Evolutionary conservation across 208 protist genomes (phyloP), one percentile per base, ranked within the genome.

Genomic region (Leishmania tropica): DNA sequence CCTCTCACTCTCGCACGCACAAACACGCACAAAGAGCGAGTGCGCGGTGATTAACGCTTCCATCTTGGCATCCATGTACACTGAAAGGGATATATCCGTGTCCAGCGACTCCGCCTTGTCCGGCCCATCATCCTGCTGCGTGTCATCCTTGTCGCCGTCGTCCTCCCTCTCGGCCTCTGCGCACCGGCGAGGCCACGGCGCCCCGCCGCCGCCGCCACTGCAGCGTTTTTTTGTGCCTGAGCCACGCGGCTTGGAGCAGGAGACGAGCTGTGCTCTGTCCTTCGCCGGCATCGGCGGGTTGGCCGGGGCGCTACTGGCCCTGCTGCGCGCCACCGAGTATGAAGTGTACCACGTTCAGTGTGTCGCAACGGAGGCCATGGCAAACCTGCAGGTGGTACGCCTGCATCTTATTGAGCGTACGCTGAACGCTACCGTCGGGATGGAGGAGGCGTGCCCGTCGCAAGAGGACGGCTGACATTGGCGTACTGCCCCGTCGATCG

Each of bases 341-440:
- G 67, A 62, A n/a, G 17, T 58, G 7, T 76, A 79, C 54, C 45
- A 45, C 51, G 48, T 72, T 48, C 77, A 70, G 40, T 75, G 64
- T 60, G 80, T 71, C 17, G 80, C 75, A 28, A 79, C 80, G n/a
- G 77, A 76, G 53, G 75, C 75, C 4, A 75, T 79, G 80, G 53
- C 64, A 56, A 48, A 48, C 24, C 37, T 83, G 54, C 47, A 70
- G 47, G 35, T 70, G 54, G 54, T 79, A 37, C 54, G 71, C 24
- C 47, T 83, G 64, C 67, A 83, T 37, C 51, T 79, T 56, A 79
- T 28, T 24, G 80, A 83, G 56, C 7, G 67, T 17, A 60, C 47
- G 51, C n/a, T 75, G 60, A n/a, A 56, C 1, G n/a, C 35, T 31
- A 60, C 54, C 35, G n/a, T 17, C 19, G 51, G 15, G 31, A 3